phyloP scores from a whole-genome alignment of 2,329 filamentous ascomycete species.

The Cladosporium cucumerinum region DNA sequence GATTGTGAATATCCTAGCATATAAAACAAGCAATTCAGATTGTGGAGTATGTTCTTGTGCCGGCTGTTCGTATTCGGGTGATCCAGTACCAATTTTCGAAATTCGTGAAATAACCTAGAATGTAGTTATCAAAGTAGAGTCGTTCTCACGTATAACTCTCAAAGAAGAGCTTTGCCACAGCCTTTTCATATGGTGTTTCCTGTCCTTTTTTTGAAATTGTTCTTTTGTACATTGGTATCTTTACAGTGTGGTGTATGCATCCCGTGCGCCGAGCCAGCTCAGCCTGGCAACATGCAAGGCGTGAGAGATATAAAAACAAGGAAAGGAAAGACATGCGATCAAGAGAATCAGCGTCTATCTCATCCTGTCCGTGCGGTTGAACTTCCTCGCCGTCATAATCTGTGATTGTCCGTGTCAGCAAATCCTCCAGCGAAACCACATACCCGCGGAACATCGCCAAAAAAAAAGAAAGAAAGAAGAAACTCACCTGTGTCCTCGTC shows the following conservation, averaged over 20 bases:
- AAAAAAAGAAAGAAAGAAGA: too few relatives aligned
- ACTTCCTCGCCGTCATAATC: slow-evolving; percentile 57
- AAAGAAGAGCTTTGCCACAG: not conserved
- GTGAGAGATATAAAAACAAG: slow-evolving; percentile 5
- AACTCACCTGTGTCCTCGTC: slow-evolving; percentile 69
- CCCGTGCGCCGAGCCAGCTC: slow-evolving; percentile 11
- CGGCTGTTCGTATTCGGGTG: not conserved
- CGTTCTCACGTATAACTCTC: not conserved
- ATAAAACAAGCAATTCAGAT: not conserved
- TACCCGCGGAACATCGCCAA: not conserved
- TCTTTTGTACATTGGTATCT: slow-evolving; percentile 18
- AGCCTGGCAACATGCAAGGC: slow-evolving; percentile 10
- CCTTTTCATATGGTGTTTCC: not conserved
- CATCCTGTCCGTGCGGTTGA: slow-evolving; percentile 56
- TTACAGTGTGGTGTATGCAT: slow-evolving; percentile 17
- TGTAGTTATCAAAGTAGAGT: not conserved
- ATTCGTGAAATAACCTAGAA: not conserved
- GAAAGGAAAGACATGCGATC: not conserved
- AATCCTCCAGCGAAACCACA: not conserved
- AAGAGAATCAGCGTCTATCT: too few relatives aligned
- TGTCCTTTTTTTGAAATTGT: not conserved
- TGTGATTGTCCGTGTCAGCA: slow-evolving; percentile 30
- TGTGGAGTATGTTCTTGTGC: not conserved
- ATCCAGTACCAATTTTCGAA: not conserved
- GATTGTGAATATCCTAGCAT: not conserved